These are phyloP conservation scores for Fragilaria crotonensis DNA, from an alignment of 108 stramenopile genomes.

Conservation along the genomic window DNA sequence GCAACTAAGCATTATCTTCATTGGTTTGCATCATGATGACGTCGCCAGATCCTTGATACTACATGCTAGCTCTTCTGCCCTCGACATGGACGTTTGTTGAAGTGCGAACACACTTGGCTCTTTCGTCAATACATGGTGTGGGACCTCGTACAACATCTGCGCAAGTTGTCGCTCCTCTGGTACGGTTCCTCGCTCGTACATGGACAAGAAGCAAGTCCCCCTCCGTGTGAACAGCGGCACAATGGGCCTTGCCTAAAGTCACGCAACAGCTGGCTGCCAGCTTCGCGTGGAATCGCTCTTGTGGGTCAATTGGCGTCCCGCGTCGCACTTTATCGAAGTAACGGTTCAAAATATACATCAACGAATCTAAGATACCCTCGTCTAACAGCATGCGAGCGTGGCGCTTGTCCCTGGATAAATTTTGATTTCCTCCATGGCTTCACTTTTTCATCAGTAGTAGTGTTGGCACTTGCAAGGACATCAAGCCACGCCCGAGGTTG, in stretches of 20 bases:
- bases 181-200: conserved; percentile 69
- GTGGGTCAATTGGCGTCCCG: conserved; percentile 7
- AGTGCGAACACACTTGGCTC: conserved; percentile 54
- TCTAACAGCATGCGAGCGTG: conserved; percentile 10
- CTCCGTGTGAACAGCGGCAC: conserved; percentile 77
- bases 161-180: conserved; percentile 79
- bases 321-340: conserved; percentile 28
- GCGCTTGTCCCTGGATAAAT: conserved; percentile 75
- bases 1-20: too few species aligned
- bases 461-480: conserved; percentile 70
- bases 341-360: conserved; percentile 56
- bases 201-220: conserved; percentile 73
- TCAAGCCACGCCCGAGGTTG: conserved; percentile 82
- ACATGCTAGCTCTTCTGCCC: conserved; percentile 72
- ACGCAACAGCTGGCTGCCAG: conserved; percentile 74
- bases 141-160: conserved; percentile 78
- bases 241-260: conserved; percentile 76
- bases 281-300: conserved; percentile 32
- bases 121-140: conserved; percentile 66
- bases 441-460: conserved; percentile 64
- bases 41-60: conserved; percentile 47
- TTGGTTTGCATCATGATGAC: background rate
- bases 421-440: conserved; percentile 83
- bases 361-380: conserved; percentile 79
- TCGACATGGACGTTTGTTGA: conserved; percentile 51